phyloP scores from a whole-genome alignment of 306 rosid genomes.

The Malus sieversii region DNA sequence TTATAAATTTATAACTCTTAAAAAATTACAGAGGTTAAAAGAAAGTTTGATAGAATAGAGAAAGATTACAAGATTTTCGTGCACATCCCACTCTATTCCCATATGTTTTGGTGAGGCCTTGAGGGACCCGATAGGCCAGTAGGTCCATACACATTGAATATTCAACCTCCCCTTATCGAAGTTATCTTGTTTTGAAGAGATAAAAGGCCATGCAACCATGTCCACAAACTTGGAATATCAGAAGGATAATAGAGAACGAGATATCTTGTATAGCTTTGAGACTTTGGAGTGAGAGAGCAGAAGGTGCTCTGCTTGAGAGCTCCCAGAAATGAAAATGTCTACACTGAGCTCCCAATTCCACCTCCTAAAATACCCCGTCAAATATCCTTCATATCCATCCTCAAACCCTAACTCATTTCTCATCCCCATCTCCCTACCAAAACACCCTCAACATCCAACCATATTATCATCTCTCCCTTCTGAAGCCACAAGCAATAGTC shows the following conservation, averaged over 20 bases:
- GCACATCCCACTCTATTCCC: too few relatives aligned
- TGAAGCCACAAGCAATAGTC: background rate
- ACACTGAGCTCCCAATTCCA: constrained; percentile 34
- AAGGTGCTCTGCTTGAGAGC: background rate
- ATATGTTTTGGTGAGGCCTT: too few relatives aligned
- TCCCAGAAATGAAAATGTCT: constrained; percentile 26
- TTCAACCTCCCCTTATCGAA: background rate
- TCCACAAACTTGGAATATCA: background rate
- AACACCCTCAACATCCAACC: constrained; percentile 10
- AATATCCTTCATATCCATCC: constrained; percentile 10
- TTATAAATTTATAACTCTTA: too few relatives aligned
- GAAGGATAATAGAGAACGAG: background rate
- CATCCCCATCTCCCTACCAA: constrained; percentile 17
- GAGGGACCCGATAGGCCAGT: background rate
- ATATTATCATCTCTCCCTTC: constrained; percentile 5
- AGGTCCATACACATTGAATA: background rate
- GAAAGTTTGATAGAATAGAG: too few relatives aligned
- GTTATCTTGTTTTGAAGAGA: background rate
- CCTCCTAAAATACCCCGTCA: constrained; percentile 15
- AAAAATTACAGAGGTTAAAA: too few relatives aligned
- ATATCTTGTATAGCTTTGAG: background rate
- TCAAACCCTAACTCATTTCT: constrained; percentile 9
- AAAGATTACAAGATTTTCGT: too few relatives aligned
- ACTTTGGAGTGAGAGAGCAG: background rate
- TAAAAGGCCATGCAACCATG: background rate